Conservation (phyloP, 2,329 filamentous ascomycete species). For the Trichoderma atrobrunneum region DNA sequence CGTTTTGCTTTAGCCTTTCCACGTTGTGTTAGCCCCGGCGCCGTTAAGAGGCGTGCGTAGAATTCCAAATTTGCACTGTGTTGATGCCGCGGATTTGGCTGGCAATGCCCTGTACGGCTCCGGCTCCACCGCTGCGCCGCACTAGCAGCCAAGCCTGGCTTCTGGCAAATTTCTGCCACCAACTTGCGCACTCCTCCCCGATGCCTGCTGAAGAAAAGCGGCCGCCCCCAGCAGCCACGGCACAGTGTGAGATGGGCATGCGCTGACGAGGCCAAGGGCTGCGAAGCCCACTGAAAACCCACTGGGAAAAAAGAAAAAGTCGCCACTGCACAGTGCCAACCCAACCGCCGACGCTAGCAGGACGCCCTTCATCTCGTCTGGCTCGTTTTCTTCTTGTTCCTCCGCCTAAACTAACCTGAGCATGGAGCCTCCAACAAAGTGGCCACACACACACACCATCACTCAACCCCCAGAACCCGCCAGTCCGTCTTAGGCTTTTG, state of each 20-base stretch:
- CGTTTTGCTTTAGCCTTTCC: not conserved
- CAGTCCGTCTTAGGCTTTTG: not conserved
- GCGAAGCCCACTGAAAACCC: not conserved
- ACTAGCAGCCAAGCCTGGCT: not conserved
- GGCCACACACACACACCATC: not conserved
- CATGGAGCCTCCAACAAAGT: not conserved
- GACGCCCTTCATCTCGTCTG: not conserved
- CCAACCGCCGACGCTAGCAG: not conserved
- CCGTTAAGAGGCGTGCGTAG: not conserved
- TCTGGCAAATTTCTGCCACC: conserved; percentile 7
- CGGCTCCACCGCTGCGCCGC: not conserved
- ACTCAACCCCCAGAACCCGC: not conserved
- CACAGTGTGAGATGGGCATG: not conserved
- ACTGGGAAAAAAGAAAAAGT: not conserved
- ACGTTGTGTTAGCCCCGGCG: not conserved
- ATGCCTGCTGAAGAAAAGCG: not conserved
- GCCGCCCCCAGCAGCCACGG: not conserved
- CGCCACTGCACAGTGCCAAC: conserved; percentile 1
- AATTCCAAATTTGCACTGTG: not conserved
- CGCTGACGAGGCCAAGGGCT: not conserved
- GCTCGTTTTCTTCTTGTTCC: not conserved
- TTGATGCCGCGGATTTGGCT: not conserved
- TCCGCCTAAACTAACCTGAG: not conserved
- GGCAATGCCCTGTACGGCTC: not conserved
- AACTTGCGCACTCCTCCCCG: not conserved